Evolutionary conservation across 371 early-diverging fungal genomes (phyloP).

Genomic region (Circinella minor): DNA sequence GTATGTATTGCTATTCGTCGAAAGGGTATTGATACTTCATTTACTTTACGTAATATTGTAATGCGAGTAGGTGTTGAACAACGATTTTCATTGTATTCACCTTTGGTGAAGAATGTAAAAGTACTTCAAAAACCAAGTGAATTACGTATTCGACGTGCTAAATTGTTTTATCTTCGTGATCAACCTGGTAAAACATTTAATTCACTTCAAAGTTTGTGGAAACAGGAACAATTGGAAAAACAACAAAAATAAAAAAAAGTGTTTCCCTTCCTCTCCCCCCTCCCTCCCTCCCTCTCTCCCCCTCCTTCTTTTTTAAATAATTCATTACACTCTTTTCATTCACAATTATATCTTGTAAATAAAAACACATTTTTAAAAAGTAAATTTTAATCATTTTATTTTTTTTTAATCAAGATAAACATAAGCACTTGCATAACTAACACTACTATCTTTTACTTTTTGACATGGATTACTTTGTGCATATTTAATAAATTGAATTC

Average conservation of each 20-base stretch:
- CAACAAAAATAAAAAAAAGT: background rate
- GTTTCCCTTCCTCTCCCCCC: no score
- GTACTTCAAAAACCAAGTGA: conserved; percentile 68
- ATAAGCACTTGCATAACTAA: conserved; percentile 71
- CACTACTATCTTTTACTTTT: conserved; percentile 65
- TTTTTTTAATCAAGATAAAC: conserved; percentile 1
- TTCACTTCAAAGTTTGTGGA: conserved; percentile 59
- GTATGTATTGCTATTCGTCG: conserved; percentile 83
- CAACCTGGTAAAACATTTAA: conserved; percentile 78
- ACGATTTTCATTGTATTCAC: conserved; percentile 79
- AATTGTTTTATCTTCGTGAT: conserved; percentile 81
- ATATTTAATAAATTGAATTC: conserved; percentile 76
- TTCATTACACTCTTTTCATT: no score
- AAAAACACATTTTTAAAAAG: no score
- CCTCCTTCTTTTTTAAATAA: no score
- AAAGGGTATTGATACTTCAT: conserved; percentile 77
- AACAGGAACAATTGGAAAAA: conserved; percentile 53
- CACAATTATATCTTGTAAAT: no score
- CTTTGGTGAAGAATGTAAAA: conserved; percentile 80
- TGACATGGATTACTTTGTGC: conserved; percentile 76
- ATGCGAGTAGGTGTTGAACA: conserved; percentile 85
- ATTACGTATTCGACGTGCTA: conserved; percentile 72
- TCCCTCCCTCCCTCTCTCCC: background rate
- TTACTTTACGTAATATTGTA: conserved; percentile 83
- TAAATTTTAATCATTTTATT: no score